These are phyloP conservation scores for Melaleuca alternifolia DNA, from an alignment of 345 rosid genomes.

Conservation along the genomic window DNA sequence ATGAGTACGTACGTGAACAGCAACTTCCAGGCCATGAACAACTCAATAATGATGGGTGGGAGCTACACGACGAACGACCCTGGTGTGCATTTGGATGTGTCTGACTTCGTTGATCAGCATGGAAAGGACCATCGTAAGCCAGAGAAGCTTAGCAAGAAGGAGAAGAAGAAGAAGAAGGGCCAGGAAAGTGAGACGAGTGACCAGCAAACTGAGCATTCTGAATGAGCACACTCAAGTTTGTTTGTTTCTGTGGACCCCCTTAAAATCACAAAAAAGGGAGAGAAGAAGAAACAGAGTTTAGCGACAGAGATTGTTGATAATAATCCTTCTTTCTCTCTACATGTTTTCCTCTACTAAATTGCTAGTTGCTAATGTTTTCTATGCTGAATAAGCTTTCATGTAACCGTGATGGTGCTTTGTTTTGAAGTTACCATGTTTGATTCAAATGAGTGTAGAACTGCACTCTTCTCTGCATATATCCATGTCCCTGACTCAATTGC, in stretches of 20 bases:
- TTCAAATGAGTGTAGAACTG: neutral
- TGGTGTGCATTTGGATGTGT: constrained; percentile 74
- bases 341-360: neutral
- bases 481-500: neutral
- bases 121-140: constrained; percentile 4
- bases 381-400: neutral
- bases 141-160: constrained; percentile 12
- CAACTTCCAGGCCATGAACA: constrained; percentile 85
- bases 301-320: neutral
- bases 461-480: neutral
- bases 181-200: constrained; percentile 7
- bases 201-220: neutral
- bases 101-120: constrained; percentile 16
- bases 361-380: neutral
- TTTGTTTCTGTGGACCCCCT: neutral
- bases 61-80: constrained; percentile 70
- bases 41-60: constrained; percentile 72
- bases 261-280: neutral
- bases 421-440: neutral
- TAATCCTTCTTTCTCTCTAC: neutral
- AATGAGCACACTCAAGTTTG: neutral
- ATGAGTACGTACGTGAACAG: constrained; percentile 67
- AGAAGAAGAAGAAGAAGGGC: constrained; percentile 12
- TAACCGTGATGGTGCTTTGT: neutral
- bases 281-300: neutral